Evolutionary conservation across 2,329 filamentous ascomycete genomes (phyloP).

Genomic region (Fusarium goolgardi): DNA sequence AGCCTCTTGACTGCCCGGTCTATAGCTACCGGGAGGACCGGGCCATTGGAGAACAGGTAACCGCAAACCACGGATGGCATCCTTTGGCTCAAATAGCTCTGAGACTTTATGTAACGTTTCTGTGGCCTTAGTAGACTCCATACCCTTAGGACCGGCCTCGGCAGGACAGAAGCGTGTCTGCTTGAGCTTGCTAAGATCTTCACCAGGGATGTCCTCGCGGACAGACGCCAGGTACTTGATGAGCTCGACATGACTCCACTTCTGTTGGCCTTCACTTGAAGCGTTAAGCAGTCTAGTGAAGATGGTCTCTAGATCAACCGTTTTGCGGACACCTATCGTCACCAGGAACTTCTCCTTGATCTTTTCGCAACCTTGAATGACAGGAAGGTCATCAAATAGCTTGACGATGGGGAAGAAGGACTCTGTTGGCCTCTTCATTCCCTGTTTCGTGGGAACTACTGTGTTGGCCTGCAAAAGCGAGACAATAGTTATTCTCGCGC

Average conservation of each 20-base stretch:
- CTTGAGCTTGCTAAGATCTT: conserved; percentile 82
- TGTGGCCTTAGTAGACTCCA: conserved; percentile 65
- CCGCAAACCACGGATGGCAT: conserved; percentile 73
- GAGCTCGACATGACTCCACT: conserved; percentile 93
- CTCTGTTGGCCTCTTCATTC: conserved; percentile 86
- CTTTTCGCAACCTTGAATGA: conserved; percentile 77
- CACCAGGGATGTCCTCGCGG: conserved; percentile 83
- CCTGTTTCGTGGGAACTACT: conserved; percentile 88
- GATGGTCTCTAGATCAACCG: conserved; percentile 92
- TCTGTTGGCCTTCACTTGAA: conserved; percentile 66
- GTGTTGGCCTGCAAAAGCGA: conserved; percentile 74
- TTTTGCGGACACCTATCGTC: conserved; percentile 91
- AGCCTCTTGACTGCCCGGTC: conserved; percentile 75
- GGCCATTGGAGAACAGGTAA: conserved; percentile 88
- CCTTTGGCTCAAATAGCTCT: conserved; percentile 84
- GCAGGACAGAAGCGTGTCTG: conserved; percentile 85
- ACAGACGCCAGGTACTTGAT: conserved; percentile 96
- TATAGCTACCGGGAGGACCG: conserved; percentile 70
- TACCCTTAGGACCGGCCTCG: conserved; percentile 69
- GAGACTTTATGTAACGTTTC: conserved; percentile 74
- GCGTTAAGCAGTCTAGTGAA: conserved; percentile 84
- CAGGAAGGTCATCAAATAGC: conserved; percentile 92
- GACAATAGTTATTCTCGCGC: conserved; percentile 73
- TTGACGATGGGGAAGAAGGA: conserved; percentile 95
- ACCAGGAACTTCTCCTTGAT: conserved; percentile 92